Conservation (phyloP, 225 moss, liverwort and hornwort genomes). For the Thuidium tamariscinum region DNA sequence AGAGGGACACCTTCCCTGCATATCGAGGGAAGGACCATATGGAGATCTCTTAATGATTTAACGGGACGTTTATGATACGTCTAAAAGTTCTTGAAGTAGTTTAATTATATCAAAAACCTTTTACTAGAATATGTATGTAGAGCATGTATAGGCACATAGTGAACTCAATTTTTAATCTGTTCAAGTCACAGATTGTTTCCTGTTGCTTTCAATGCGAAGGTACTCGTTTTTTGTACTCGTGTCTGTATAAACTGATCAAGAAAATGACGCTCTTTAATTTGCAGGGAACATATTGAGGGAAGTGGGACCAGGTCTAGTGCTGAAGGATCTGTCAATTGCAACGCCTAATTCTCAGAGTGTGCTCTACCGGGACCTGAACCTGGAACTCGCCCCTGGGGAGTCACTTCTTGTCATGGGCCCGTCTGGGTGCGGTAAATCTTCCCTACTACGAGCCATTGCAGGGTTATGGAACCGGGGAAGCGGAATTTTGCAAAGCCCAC, state of each 20-base stretch:
- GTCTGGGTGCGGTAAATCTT: slow-evolving; percentile 88
- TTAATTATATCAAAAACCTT: neutral
- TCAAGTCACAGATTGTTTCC: neutral
- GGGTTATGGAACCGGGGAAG: slow-evolving; percentile 83
- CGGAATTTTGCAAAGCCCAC: slow-evolving; percentile 69
- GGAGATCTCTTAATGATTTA: neutral
- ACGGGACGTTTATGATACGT: neutral
- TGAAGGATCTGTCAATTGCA: slow-evolving; percentile 57
- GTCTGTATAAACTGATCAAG: neutral
- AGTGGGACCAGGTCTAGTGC: slow-evolving; percentile 61
- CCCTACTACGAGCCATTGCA: slow-evolving; percentile 71
- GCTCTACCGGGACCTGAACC: slow-evolving; percentile 46
- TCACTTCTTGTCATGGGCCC: slow-evolving; percentile 89
- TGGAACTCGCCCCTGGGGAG: slow-evolving; percentile 63
- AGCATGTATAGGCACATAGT: neutral
- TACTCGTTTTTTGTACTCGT: neutral
- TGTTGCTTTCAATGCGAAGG: neutral
- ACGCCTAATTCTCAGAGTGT: slow-evolving; percentile 53
- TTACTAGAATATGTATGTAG: neutral
- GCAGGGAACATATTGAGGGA: slow-evolving; percentile 71
- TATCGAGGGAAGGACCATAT: neutral
- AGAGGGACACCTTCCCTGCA: neutral
- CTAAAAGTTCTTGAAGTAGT: neutral
- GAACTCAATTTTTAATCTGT: neutral
- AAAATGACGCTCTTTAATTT: neutral